A percentile compares a stretch with the other conserved stretches of the same genome.
These are phyloP conservation scores for Phytopythium vexans DNA, from an alignment of 352 stramenopile genomes.

Conservation along the genomic window DNA sequence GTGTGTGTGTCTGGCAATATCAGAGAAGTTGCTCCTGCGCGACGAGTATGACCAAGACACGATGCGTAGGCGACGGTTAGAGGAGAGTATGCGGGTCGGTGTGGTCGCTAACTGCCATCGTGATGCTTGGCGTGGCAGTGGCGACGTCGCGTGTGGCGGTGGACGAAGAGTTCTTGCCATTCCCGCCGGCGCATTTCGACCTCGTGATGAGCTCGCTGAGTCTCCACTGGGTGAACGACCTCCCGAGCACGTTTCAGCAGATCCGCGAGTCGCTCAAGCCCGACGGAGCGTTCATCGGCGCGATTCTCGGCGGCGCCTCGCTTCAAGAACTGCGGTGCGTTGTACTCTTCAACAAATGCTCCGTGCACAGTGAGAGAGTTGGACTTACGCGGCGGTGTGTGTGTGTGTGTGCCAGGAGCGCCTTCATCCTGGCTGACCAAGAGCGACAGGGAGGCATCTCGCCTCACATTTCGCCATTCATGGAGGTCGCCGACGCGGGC, in stretches of 20 bases:
- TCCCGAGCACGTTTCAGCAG: constrained; percentile 83
- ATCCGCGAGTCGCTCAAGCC: constrained; percentile 91
- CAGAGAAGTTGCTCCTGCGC: constrained; percentile 73
- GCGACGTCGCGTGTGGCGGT: constrained; percentile 68
- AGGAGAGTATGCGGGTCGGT: constrained; percentile 70
- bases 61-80: constrained; percentile 27
- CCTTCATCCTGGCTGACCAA: constrained; percentile 94
- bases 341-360: not conserved
- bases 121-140: constrained; percentile 25
- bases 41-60: constrained; percentile 33
- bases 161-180: constrained; percentile 94
- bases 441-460: constrained; percentile 94
- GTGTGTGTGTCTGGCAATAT: constrained; percentile 4
- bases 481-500: constrained; percentile 94
- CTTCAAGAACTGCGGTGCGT: constrained; percentile 92
- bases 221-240: constrained; percentile 98
- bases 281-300: constrained; percentile 95
- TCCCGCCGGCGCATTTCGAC: constrained; percentile 95
- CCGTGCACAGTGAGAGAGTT: not conserved
- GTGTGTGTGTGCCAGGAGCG: constrained; percentile 48
- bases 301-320: constrained; percentile 94
- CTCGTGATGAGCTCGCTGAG: constrained; percentile 93
- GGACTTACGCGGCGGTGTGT: constrained; percentile 2
- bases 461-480: constrained; percentile 94
- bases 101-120: constrained; percentile 48